Percentiles rank a stretch among this genome's conserved stretches.
Evolutionary conservation across 169 alveolate genomes (phyloP).

Genomic region (Plasmodium coatneyi): DNA sequence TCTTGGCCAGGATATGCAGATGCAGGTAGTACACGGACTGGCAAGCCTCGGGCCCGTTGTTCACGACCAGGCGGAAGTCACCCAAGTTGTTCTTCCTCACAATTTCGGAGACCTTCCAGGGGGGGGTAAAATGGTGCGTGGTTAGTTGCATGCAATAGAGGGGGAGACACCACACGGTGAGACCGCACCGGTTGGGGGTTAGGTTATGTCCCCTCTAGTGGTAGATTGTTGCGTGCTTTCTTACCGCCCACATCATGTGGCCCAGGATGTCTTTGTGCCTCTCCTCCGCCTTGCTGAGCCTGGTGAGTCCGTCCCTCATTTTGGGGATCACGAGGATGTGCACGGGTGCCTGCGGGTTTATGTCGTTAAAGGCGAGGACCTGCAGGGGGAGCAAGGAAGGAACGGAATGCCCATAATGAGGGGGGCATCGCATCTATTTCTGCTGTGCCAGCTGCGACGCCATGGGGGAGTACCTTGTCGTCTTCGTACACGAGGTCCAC

Average conservation of each 20-base stretch:
- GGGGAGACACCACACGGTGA: not conserved
- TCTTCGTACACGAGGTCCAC: constrained; percentile 60
- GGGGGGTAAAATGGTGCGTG: not conserved
- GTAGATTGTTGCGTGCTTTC: not conserved
- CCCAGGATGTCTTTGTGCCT: constrained; percentile 90
- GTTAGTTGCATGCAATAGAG: not conserved
- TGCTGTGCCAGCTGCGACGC: not conserved
- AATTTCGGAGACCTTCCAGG: constrained; percentile 85
- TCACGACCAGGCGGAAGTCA: constrained; percentile 93
- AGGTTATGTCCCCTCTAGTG: not conserved
- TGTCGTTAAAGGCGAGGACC: constrained; percentile 93
- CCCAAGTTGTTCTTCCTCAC: constrained; percentile 88
- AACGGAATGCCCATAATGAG: not conserved
- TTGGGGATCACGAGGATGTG: constrained; percentile 95
- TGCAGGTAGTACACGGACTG: constrained; percentile 94
- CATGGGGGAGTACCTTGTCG: constrained; percentile 11
- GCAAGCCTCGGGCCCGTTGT: constrained; percentile 92
- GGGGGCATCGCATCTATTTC: not conserved
- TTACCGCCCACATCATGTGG: constrained; percentile 90
- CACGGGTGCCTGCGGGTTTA: constrained; percentile 93
- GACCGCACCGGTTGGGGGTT: not conserved
- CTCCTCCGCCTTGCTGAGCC: constrained; percentile 90
- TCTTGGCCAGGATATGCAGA: constrained; percentile 89
- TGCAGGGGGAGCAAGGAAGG: not conserved
- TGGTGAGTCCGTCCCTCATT: constrained; percentile 88